Conservation (phyloP, 2,329 filamentous ascomycete species). For the Ceratocystis colombiana region DNA sequence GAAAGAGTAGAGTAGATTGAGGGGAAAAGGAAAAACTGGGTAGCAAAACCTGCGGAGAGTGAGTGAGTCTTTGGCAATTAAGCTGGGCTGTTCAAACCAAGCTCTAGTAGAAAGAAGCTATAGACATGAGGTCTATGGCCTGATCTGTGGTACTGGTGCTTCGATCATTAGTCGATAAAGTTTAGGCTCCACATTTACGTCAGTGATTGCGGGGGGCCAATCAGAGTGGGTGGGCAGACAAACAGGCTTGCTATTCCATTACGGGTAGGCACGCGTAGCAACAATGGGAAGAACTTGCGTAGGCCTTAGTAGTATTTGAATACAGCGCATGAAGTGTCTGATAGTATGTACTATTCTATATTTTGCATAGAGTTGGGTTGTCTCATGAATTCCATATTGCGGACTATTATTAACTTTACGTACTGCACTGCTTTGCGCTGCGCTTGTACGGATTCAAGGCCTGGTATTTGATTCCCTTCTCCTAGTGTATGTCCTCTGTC, state of each 20-base stretch:
- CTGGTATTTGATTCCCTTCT: not conserved
- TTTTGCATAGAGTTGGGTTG: no score
- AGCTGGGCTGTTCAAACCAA: not conserved
- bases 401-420: no score
- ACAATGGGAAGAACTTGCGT: not conserved
- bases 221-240: not conserved
- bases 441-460: not conserved
- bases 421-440: no score
- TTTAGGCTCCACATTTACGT: slow-evolving; percentile 10
- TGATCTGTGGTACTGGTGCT: not conserved
- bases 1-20: not conserved
- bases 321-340: not conserved
- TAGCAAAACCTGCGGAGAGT: not conserved
- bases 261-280: not conserved
- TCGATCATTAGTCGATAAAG: not conserved
- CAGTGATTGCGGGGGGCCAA: slow-evolving; percentile 6
- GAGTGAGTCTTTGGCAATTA: no score
- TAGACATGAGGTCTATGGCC: not conserved
- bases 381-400: no score
- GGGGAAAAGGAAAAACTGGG: not conserved
- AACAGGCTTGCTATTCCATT: not conserved
- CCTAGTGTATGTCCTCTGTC: slow-evolving; percentile 35
- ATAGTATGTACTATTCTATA: no score
- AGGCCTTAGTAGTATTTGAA: not conserved
- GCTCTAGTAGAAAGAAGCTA: not conserved